Percentiles rank a stretch among this genome's conserved stretches.
Conservation (phyloP, 768 basidiomycete species). For the Hygrophoropsis aurantiaca region DNA sequence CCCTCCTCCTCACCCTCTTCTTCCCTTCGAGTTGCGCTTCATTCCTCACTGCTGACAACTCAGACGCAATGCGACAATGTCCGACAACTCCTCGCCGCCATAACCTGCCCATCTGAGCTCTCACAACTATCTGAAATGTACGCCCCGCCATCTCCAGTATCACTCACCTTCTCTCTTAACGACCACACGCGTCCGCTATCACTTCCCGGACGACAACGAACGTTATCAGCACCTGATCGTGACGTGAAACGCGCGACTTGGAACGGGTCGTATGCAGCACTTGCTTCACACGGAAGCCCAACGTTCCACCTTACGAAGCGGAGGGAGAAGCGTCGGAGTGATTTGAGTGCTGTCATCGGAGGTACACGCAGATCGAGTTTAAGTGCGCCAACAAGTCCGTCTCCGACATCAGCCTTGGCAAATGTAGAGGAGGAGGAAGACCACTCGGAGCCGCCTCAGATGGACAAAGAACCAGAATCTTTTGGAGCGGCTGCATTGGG, state of each 20-base stretch:
- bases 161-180: conserved; percentile 22
- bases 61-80: conserved; percentile 82
- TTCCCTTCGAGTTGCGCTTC: conserved; percentile 63
- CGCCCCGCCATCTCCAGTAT: conserved; percentile 68
- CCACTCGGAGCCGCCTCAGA: conserved; percentile 13
- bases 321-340: conserved; percentile 54
- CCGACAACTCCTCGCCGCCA: conserved; percentile 73
- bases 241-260: conserved; percentile 67
- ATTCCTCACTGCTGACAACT: conserved; percentile 72
- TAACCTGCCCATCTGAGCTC: conserved; percentile 70
- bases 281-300: conserved; percentile 44
- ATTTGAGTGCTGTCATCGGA: conserved; percentile 49
- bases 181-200: conserved; percentile 46
- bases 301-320: conserved; percentile 42
- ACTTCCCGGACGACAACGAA: conserved; percentile 29
- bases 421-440: conserved; percentile 44
- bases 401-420: conserved; percentile 19
- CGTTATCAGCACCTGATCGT: conserved; percentile 18
- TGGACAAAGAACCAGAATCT: conserved; percentile 24
- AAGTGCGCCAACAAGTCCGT: conserved; percentile 42
- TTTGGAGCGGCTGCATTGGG: conserved; percentile 67
- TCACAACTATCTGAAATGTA: conserved; percentile 87
- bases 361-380: conserved; percentile 26
- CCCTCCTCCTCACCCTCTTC: conserved; percentile 26
- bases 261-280: conserved; percentile 65